Conservation (phyloP, 805 yeast genomes). For the Barnettozyma californica region DNA sequence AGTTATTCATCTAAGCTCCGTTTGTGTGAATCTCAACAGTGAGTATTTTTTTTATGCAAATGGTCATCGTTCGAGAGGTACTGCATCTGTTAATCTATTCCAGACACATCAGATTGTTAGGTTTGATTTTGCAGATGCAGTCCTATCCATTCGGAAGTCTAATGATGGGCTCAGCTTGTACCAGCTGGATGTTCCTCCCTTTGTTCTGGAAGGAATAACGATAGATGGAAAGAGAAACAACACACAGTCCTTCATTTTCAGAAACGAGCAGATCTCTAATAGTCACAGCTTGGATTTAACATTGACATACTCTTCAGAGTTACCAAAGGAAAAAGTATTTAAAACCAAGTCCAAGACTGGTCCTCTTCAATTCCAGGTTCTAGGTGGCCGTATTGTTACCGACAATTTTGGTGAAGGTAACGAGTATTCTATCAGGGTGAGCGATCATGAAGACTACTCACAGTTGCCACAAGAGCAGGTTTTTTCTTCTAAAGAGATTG, state of each 20-base stretch:
- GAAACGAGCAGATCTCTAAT: neutral
- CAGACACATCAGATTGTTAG: neutral
- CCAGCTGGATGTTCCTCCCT: neutral
- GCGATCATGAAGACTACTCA: neutral
- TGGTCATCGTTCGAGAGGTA: neutral
- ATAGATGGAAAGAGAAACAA: too few relatives aligned
- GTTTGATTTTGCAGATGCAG: slow-evolving; percentile 1
- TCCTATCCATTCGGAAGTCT: neutral
- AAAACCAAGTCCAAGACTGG: neutral
- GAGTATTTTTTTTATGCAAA: neutral
- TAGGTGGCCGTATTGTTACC: neutral
- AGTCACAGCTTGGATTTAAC: neutral
- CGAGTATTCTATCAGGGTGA: neutral
- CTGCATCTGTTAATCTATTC: neutral
- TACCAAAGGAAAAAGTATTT: neutral
- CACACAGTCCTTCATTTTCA: neutral
- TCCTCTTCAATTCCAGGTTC: neutral
- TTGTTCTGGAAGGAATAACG: neutral
- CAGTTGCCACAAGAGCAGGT: neutral
- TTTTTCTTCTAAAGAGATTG: neutral
- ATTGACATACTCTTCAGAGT: neutral
- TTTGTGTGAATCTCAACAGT: neutral
- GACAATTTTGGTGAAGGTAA: neutral
- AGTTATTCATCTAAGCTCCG: neutral
- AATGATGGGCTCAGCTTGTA: neutral